Evolutionary conservation across 352 stramenopile species (phyloP).

Genomic region (Pythium pectinolyticum): DNA sequence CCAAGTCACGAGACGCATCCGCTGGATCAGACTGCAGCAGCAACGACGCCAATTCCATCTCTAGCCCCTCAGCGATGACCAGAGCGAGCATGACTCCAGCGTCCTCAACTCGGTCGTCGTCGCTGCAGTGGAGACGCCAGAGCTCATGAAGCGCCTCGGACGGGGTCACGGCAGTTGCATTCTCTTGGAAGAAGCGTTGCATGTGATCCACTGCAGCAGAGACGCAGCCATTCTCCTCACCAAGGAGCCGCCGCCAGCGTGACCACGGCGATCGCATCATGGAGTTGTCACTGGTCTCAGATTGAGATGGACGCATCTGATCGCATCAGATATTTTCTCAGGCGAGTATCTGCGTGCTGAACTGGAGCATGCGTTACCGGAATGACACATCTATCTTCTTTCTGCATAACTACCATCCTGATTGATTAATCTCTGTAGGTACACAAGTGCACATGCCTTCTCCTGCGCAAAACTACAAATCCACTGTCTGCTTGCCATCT

Average conservation of each 20-base stretch:
- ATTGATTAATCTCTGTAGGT: not conserved
- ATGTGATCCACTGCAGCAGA: slow-evolving; percentile 18
- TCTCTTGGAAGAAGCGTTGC: slow-evolving; percentile 9
- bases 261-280: not conserved
- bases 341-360: no score
- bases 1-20: slow-evolving; percentile 29
- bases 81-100: not conserved
- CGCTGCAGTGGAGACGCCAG: slow-evolving; percentile 6
- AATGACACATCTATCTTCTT: no score
- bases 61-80: slow-evolving; percentile 30
- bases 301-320: not conserved
- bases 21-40: slow-evolving; percentile 36
- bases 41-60: slow-evolving; percentile 32
- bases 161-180: not conserved
- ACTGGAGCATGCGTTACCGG: no score
- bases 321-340: not conserved
- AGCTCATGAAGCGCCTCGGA: not conserved
- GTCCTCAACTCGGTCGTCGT: not conserved
- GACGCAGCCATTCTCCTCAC: not conserved
- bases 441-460: not conserved
- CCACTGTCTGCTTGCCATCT: slow-evolving; percentile 16
- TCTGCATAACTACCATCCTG: no score
- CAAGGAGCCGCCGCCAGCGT: slow-evolving; percentile 4
- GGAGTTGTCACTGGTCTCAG: not conserved
- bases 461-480: not conserved